Conservation (phyloP, 2,329 filamentous ascomycete species). For the Aspergillus felis region DNA sequence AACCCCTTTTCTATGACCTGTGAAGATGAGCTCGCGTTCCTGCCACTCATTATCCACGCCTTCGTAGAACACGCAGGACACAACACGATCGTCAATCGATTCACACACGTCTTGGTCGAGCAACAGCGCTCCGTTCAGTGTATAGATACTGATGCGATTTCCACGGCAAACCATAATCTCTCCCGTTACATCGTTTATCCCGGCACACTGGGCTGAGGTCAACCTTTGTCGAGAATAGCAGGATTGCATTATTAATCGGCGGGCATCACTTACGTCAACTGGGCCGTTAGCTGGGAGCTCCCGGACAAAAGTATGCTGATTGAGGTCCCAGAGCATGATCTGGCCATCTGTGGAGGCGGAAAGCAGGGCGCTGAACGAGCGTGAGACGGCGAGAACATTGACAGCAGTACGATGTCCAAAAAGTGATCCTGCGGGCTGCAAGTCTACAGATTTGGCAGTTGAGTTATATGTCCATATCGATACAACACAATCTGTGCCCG, state of each 20-base stretch:
- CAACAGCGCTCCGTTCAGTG: constrained; percentile 79
- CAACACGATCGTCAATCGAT: constrained; percentile 67
- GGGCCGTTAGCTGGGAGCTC: constrained; percentile 59
- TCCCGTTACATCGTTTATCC: constrained; percentile 85
- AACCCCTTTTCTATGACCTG: constrained; percentile 76
- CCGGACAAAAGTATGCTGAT: constrained; percentile 80
- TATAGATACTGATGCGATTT: constrained; percentile 71
- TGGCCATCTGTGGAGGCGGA: constrained; percentile 79
- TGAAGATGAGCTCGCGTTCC: constrained; percentile 80
- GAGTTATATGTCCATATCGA: constrained; percentile 74
- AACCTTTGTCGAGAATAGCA: neutral
- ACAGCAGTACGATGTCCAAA: constrained; percentile 89
- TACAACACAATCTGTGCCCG: constrained; percentile 87
- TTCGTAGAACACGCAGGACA: constrained; percentile 88
- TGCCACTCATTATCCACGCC: constrained; percentile 88
- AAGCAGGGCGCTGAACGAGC: constrained; percentile 82
- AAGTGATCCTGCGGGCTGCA: constrained; percentile 72
- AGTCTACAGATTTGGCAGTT: constrained; percentile 67
- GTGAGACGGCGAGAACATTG: constrained; percentile 75
- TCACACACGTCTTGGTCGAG: constrained; percentile 78
- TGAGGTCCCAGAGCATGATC: constrained; percentile 90
- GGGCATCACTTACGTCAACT: constrained; percentile 38
- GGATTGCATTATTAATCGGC: neutral
- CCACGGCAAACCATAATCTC: constrained; percentile 83
- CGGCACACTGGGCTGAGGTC: constrained; percentile 61